Conservation (phyloP, 768 basidiomycete genomes). For the Boletus sp. region DNA sequence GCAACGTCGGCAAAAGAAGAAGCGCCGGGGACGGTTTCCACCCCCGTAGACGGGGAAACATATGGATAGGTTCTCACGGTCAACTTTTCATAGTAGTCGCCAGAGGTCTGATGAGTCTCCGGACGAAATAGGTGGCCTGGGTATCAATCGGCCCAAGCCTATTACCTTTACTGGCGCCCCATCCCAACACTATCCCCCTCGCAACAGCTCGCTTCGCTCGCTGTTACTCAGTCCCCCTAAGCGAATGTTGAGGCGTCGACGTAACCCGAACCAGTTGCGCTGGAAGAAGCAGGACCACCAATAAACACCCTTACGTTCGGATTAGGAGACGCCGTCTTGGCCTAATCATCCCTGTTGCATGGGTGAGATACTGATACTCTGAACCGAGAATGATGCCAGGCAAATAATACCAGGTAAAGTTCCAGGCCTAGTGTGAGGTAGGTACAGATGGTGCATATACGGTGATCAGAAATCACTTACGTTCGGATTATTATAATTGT, state of each 20-base stretch:
- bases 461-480: constrained; percentile 13
- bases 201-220: too few species aligned
- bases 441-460: neutral
- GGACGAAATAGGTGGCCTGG: too few species aligned
- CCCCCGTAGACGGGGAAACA: too few species aligned
- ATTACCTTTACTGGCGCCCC: too few species aligned
- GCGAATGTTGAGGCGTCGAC: constrained; percentile 35
- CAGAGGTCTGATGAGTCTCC: too few species aligned
- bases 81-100: too few species aligned
- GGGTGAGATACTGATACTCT: constrained; percentile 1
- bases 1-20: too few species aligned
- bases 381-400: neutral
- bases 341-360: constrained; percentile 45
- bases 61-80: too few species aligned
- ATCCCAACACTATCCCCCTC: too few species aligned
- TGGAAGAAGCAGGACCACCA: constrained; percentile 43
- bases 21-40: too few species aligned
- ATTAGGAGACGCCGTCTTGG: constrained; percentile 42
- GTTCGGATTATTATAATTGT: constrained; percentile 44
- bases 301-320: constrained; percentile 47
- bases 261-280: constrained; percentile 46
- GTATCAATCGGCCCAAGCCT: too few species aligned
- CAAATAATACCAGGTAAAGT: constrained; percentile 40
- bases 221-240: too few species aligned
- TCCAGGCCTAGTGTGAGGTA: constrained; percentile 40